Conservation (phyloP, 1,139 yeast species). For the Kodamaea derodonti region DNA sequence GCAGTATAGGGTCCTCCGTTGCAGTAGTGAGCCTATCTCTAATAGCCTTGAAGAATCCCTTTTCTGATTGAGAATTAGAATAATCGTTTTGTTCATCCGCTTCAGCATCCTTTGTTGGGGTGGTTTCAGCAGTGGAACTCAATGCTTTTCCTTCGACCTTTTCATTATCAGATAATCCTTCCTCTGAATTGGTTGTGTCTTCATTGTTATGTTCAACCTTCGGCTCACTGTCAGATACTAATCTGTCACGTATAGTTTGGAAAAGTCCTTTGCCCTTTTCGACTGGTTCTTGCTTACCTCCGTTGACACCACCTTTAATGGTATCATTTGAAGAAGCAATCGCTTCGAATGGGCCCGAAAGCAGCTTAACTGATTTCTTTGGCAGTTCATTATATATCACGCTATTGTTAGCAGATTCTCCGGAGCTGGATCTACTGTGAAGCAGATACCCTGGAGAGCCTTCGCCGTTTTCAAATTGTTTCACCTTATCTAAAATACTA, state of each 20-base stretch:
- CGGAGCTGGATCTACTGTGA: conserved; percentile 7
- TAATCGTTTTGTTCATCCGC: conserved; percentile 12
- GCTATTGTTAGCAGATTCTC: conserved; percentile 6
- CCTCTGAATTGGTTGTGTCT: conserved; percentile 1
- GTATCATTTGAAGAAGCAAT: conserved; percentile 2
- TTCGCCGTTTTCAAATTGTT: conserved; percentile 29
- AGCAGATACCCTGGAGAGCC: conserved; percentile 3
- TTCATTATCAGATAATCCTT: conserved; percentile 2
- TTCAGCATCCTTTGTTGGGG: conserved; percentile 25
- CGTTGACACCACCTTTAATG: conserved; percentile 11
- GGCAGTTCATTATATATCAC: conserved; percentile 5
- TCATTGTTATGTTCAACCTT: conserved; percentile 4
- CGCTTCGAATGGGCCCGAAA: conserved; percentile 18
- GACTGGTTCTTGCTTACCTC: conserved; percentile 1
- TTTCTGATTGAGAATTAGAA: conserved; percentile 10
- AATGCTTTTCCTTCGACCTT: conserved; percentile 15
- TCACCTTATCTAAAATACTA: conserved; percentile 37
- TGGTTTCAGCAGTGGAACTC: conserved; percentile 29
- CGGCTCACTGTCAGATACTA: conserved; percentile 15
- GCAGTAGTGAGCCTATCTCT: conserved; percentile 16
- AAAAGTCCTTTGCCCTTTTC: conserved; percentile 29
- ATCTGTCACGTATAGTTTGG: conserved; percentile 33
- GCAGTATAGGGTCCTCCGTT: conserved; percentile 4
- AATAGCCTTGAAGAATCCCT: conserved; percentile 18
- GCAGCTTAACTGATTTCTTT: conserved; percentile 4